Base-by-base conservation (phyloP, 2,329 filamentous ascomycete species). In the Arthrobotrys conoides region DNA sequence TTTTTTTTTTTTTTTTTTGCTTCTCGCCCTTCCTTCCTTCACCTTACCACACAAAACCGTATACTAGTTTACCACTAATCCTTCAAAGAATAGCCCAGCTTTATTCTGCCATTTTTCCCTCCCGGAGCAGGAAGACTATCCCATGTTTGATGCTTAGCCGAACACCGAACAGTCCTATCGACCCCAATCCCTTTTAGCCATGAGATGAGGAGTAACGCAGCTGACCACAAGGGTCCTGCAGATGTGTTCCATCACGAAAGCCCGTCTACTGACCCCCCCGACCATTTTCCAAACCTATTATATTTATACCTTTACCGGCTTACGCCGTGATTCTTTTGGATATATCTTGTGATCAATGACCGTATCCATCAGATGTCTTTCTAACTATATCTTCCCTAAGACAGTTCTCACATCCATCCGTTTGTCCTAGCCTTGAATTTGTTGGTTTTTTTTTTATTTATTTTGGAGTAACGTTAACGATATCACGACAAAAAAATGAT, bases 331-430 rank as follows among this genome's bases (percentile, higher is more conserved):
- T 70, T n/a, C n/a, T 48, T 20, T 24, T 41, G 44, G 36, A 67
- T 71, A 67, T 71, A 77, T 71, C 73, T 71, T 77, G 73, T 77
- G 73, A 77, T 77, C 73, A 55, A 77, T 77, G 73, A 77, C 73
- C 73, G 51, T 77, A 71, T 71, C 41, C 44, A 77, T 77, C 73
- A 77, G 49, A 71, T 77, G 73, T 8, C 27, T 18, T 20, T 46
- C 33, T n/a, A n/a, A n/a, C n/a, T 55, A 22, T 49, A 64, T 53
- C 48, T 27, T 68, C 22, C 9, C 48, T 44, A 67, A 51, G 20
- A 55, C 53, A 49, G 38, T 51, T 12, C 64, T n/a, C n/a, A n/a
- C n/a, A n/a, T n/a, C 27, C 24, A 41, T 44, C 57, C 61, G 22
- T 36, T 3, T 6, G 20, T 48, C 44, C n/a, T 51, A 65, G 41